Evolutionary conservation across 306 rosid genomes (phyloP).

Genomic region (Hippophae tibetana): DNA sequence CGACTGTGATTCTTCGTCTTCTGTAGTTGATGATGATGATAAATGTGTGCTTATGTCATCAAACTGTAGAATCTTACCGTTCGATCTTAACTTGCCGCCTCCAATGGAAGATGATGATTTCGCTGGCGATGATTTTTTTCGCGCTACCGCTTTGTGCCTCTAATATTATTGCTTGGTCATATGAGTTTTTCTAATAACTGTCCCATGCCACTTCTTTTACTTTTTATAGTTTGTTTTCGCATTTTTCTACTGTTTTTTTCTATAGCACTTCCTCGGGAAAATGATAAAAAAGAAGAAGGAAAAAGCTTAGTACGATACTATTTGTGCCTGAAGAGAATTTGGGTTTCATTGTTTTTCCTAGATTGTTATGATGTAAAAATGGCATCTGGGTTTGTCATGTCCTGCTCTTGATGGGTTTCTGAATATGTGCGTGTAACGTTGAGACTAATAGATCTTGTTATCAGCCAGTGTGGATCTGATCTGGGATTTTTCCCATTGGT

Average conservation of each 20-base stretch:
- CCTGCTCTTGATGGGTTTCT: constrained; percentile 22
- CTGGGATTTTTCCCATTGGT: constrained; percentile 19
- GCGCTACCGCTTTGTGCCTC: constrained; percentile 56
- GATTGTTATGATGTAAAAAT: constrained; percentile 43
- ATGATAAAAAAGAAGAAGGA: neutral
- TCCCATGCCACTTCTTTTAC: constrained; percentile 1
- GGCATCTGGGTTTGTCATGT: constrained; percentile 22
- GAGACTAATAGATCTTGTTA: constrained; percentile 35
- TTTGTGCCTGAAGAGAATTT: constrained; percentile 26
- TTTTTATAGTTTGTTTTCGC: too few species aligned
- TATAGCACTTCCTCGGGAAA: constrained; percentile 30
- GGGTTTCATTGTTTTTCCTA: constrained; percentile 10
- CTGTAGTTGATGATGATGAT: constrained; percentile 59
- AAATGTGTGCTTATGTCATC: constrained; percentile 58
- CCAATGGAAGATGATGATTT: constrained; percentile 27
- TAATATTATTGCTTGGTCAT: constrained; percentile 20
- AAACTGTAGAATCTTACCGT: constrained; percentile 35
- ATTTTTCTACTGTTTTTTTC: constrained; percentile 10
- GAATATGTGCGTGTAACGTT: constrained; percentile 27
- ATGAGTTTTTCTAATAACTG: constrained; percentile 14
- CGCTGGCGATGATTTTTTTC: constrained; percentile 27
- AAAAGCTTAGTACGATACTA: constrained; percentile 7
- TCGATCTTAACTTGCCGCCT: constrained; percentile 84
- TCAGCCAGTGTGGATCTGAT: constrained; percentile 27
- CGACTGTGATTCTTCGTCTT: constrained; percentile 85